These are phyloP conservation scores for Nothophaeocryptopus gaeumannii DNA, from an alignment of 2,329 filamentous ascomycete species.

Conservation along the genomic window DNA sequence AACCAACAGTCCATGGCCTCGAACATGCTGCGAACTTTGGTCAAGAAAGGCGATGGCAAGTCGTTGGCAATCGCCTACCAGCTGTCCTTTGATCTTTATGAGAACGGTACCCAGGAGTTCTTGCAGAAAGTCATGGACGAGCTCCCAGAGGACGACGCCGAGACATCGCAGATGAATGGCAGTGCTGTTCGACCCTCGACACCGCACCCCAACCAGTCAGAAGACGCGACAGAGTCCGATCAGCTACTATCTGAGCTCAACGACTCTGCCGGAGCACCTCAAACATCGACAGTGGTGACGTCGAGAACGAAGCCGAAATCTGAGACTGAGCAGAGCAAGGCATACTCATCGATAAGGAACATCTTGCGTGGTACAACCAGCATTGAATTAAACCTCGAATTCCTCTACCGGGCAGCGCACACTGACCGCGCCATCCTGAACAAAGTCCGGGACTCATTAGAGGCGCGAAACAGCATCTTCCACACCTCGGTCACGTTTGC, in stretches of 20 bases:
- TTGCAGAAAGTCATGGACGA: conserved; percentile 82
- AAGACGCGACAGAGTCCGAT: conserved; percentile 57
- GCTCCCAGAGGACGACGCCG: conserved; percentile 59
- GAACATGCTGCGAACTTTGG: conserved; percentile 75
- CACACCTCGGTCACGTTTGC: conserved; percentile 96
- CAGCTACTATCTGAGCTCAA: conserved; percentile 56
- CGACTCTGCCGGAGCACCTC: conserved; percentile 51
- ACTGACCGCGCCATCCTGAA: conserved; percentile 90
- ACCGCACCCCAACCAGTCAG: conserved; percentile 34
- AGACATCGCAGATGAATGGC: conserved; percentile 44
- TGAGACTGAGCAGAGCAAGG: conserved; percentile 50
- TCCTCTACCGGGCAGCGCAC: conserved; percentile 87
- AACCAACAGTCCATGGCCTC: conserved; percentile 90
- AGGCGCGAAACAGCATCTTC: conserved; percentile 96
- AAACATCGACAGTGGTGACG: conserved; percentile 53
- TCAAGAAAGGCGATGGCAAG: conserved; percentile 72
- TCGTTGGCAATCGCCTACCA: conserved; percentile 89
- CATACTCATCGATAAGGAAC: conserved; percentile 56
- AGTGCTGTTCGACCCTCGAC: conserved; percentile 34
- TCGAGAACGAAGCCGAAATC: conserved; percentile 44
- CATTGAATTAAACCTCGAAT: conserved; percentile 92
- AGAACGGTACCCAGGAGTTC: conserved; percentile 98
- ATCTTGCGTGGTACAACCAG: conserved; percentile 86
- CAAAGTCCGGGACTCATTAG: conserved; percentile 92
- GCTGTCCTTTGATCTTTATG: conserved; percentile 95